These are phyloP conservation scores for Diutina mesorugosa DNA, from an alignment of 1,139 yeast species.

Conservation along the genomic window DNA sequence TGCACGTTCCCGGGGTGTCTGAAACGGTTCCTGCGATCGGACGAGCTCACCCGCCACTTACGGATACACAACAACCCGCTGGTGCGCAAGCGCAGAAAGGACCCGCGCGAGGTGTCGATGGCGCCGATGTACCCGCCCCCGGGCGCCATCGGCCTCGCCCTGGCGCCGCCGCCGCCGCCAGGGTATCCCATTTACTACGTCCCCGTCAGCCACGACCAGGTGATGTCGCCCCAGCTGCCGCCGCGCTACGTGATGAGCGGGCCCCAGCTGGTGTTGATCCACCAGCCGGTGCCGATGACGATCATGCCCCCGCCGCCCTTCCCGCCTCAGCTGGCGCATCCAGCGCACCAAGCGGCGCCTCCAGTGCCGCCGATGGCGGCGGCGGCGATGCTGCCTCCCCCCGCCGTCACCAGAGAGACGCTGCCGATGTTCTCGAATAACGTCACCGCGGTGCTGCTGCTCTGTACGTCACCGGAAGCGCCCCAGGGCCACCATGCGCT, in stretches of 20 bases:
- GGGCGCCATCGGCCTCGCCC: not conserved
- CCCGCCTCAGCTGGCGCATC: not conserved
- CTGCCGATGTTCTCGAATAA: not conserved
- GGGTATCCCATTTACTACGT: not conserved
- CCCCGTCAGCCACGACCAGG: not conserved
- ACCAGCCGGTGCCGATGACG: conserved; percentile 2
- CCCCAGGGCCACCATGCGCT: not conserved
- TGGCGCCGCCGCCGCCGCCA: not conserved
- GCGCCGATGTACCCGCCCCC: not conserved
- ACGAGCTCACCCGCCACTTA: conserved; percentile 82
- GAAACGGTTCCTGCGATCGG: conserved; percentile 77
- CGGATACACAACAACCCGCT: conserved; percentile 73
- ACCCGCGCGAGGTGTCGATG: not conserved
- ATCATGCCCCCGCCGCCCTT: not conserved
- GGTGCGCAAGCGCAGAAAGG: conserved; percentile 7
- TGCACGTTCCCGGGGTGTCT: conserved; percentile 82
- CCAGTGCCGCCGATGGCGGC: not conserved
- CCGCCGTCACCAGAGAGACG: not conserved
- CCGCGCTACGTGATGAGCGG: not conserved
- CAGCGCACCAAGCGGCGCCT: not conserved
- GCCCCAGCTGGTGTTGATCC: not conserved
- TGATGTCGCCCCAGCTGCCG: not conserved
- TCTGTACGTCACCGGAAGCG: not conserved
- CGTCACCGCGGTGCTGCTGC: not conserved
- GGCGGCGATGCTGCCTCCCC: not conserved